Base-by-base conservation (phyloP, 2,329 filamentous ascomycete species). In the Fusarium annulatum region DNA sequence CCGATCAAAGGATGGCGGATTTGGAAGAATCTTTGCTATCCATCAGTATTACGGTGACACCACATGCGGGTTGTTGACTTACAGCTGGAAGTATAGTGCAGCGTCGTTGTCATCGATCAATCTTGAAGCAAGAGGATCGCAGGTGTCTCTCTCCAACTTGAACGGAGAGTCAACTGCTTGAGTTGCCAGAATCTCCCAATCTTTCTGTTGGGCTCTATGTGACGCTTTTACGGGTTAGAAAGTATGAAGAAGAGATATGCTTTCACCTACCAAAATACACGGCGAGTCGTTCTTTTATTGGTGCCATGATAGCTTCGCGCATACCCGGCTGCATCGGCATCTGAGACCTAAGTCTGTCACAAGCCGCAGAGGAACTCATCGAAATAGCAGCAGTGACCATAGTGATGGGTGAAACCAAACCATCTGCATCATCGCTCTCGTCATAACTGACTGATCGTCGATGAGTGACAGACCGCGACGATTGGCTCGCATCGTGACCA, bases 241-340 rank as follows among this genome's bases (percentile, higher is more conserved):
- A 4, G 2, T 1, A 16, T 3, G 33, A 0, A 1, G 9, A 19
- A 6, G 2, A 12, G 12, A 3, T 3, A 5, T 18, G 2, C 1
- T 30, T 18, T 46, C 4, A 10, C 63, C 10, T 23, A 68, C 65
- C 43, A 23, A 68, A 68, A 48, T 68, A 68, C 28, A 21, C 15
- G 7, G 56, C 64, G 1, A 68, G 56, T 6, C 65, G 28, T n/a
- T 68, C 65, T 10, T 68, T 68, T 18, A 68, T 68, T 5, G 65
- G 65, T 0, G 64, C 65, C 65, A 68, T 68, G 16, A 68, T 68
- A 12, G 65, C 48, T 5, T 68, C 56, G 4, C 65, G 66, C 16
- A 67, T 30, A 11, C 65, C 65, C 4, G 65, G 64, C 8, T 62
- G 65, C 30, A 68, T 36, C 11, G 65, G 64, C 42, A 63, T 68